Evolutionary conservation across 768 basidiomycete genomes (phyloP).

Genomic region (Russula griseocarnosa): DNA sequence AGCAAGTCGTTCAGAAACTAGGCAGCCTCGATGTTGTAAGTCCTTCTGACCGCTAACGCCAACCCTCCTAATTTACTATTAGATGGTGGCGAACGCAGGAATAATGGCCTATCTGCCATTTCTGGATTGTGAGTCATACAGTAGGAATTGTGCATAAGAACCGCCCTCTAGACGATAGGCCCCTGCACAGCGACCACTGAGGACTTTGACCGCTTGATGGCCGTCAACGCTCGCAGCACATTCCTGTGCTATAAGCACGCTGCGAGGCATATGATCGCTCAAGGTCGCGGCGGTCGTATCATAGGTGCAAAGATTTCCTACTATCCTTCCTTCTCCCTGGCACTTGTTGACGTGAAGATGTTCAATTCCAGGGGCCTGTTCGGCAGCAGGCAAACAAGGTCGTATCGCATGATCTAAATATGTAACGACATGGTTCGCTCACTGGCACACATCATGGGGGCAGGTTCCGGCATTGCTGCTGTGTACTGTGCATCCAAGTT

Average conservation of each 20-base stretch:
- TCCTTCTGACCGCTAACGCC: background rate
- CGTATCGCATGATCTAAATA: background rate
- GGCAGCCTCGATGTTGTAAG: slow-evolving; percentile 25
- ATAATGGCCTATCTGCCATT: background rate
- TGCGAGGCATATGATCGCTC: slow-evolving; percentile 30
- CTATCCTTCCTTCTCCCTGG: no score
- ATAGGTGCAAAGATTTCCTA: slow-evolving; percentile 3
- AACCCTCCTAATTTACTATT: background rate
- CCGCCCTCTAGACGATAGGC: background rate
- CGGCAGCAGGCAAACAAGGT: slow-evolving; percentile 19
- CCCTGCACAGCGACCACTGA: slow-evolving; percentile 11
- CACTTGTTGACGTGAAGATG: background rate
- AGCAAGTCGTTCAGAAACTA: slow-evolving; percentile 13
- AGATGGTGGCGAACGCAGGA: slow-evolving; percentile 29
- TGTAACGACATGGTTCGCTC: background rate
- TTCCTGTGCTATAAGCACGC: slow-evolving; percentile 32
- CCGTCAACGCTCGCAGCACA: slow-evolving; percentile 20
- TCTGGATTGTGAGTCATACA: slow-evolving; percentile 4
- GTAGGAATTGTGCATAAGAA: background rate
- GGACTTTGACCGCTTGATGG: slow-evolving; percentile 9
- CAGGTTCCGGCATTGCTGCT: background rate
- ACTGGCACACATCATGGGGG: background rate
- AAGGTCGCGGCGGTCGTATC: slow-evolving; percentile 24
- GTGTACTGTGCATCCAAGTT: slow-evolving; percentile 29
- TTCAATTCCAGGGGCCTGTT: slow-evolving; percentile 17